Evolutionary conservation across 78 protist species (phyloP).

Genomic region (Dictyostelium capitatum): DNA sequence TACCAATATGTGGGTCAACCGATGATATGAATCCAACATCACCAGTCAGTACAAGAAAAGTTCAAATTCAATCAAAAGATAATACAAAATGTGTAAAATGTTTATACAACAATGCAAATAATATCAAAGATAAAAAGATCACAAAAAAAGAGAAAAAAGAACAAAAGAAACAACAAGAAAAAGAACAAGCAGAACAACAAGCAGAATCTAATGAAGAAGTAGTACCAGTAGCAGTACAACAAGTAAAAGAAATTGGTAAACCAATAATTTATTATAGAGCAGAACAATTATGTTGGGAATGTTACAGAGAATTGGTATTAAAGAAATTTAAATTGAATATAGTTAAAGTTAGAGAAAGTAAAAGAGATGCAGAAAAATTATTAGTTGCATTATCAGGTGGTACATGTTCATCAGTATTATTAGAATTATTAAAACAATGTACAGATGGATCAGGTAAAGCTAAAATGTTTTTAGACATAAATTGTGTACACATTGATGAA

Average conservation of each 20-base stretch:
- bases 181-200: neutral
- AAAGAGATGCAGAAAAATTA: constrained; percentile 43
- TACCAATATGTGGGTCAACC: constrained; percentile 18
- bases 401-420: constrained; percentile 40
- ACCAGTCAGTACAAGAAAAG: constrained; percentile 3
- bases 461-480: constrained; percentile 45
- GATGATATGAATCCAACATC: constrained; percentile 14
- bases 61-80: neutral
- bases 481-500: constrained; percentile 47
- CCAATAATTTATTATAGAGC: constrained; percentile 23
- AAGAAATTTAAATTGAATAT: constrained; percentile 68
- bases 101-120: neutral
- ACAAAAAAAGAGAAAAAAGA: constrained; percentile 16
- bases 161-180: neutral
- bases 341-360: constrained; percentile 30
- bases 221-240: too few relatives aligned
- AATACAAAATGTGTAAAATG: constrained; percentile 23
- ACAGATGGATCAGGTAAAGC: constrained; percentile 11
- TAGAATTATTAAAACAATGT: constrained; percentile 29
- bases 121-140: neutral
- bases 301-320: constrained; percentile 34
- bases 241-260: neutral
- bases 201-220: neutral
- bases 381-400: constrained; percentile 64
- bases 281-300: constrained; percentile 37